Conservation (phyloP, 345 rosid species). For the Eucalyptus leucophloia region DNA sequence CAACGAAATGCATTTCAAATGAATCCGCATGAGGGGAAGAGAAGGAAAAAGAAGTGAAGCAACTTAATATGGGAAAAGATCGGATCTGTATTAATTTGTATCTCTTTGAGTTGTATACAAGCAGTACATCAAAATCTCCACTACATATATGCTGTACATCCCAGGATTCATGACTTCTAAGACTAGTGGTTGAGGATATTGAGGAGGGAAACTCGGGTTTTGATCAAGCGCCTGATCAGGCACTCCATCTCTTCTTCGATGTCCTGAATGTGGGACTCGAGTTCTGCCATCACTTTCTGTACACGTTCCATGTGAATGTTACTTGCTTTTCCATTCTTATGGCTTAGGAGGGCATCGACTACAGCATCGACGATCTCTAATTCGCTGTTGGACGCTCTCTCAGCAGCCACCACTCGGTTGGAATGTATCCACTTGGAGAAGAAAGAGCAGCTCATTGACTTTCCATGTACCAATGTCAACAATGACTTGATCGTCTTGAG, state of each 20-base stretch:
- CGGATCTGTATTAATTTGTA: not conserved
- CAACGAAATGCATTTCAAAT: not conserved
- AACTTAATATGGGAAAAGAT: not conserved
- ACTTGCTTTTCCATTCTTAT: not conserved
- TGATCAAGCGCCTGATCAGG: constrained; percentile 22
- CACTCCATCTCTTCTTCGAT: constrained; percentile 26
- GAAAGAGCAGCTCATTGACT: not conserved
- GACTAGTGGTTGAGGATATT: constrained; percentile 5
- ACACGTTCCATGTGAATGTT: not conserved
- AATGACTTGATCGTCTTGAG: not conserved
- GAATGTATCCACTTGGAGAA: not conserved
- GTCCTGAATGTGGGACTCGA: constrained; percentile 29
- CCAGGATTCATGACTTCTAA: not conserved
- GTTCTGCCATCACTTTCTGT: constrained; percentile 7
- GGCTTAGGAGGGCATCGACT: not conserved
- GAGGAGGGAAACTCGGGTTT: constrained; percentile 33
- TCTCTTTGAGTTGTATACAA: not conserved
- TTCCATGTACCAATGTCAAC: not conserved
- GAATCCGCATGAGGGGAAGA: not conserved
- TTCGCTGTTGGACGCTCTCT: not conserved
- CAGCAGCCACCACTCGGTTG: not conserved
- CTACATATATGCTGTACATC: not conserved
- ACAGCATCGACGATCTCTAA: constrained; percentile 4
- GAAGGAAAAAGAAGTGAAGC: not conserved
- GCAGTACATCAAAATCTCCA: not conserved